phyloP scores from a whole-genome alignment of 768 basidiomycete genomes.

The Suillus tomentosus region DNA sequence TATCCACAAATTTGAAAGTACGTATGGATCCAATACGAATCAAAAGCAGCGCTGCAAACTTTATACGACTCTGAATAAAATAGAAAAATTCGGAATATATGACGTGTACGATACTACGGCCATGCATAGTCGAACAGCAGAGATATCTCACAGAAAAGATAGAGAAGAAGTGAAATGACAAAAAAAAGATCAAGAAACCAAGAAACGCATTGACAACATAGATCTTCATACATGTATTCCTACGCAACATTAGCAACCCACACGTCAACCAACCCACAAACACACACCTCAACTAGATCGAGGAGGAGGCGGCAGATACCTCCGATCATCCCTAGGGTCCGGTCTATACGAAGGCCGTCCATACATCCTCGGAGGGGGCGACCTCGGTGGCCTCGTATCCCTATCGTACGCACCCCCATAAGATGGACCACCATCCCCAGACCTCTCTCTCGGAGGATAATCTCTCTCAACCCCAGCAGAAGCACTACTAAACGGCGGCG shows the following conservation, averaged over 20 bases:
- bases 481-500: slow-evolving; percentile 20
- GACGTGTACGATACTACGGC: background rate
- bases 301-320: slow-evolving; percentile 38
- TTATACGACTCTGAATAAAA: background rate
- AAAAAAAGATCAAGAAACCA: background rate
- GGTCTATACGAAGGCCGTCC: slow-evolving; percentile 18
- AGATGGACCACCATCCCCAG: slow-evolving; percentile 20
- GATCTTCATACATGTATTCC: background rate
- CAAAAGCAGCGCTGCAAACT: background rate
- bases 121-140: background rate
- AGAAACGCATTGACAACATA: background rate
- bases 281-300: slow-evolving; percentile 3
- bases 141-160: background rate
- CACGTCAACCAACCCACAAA: background rate
- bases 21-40: background rate
- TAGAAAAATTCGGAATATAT: background rate
- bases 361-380: slow-evolving; percentile 21
- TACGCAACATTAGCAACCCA: background rate
- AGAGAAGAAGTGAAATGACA: background rate
- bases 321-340: slow-evolving; percentile 38
- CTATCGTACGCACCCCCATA: slow-evolving; percentile 41
- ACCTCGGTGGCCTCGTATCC: slow-evolving; percentile 30
- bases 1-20: background rate
- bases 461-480: slow-evolving; percentile 37
- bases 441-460: slow-evolving; percentile 28